These are phyloP conservation scores for Saturnispora serradocipensis DNA, from an alignment of 805 yeast genomes.

Conservation along the genomic window DNA sequence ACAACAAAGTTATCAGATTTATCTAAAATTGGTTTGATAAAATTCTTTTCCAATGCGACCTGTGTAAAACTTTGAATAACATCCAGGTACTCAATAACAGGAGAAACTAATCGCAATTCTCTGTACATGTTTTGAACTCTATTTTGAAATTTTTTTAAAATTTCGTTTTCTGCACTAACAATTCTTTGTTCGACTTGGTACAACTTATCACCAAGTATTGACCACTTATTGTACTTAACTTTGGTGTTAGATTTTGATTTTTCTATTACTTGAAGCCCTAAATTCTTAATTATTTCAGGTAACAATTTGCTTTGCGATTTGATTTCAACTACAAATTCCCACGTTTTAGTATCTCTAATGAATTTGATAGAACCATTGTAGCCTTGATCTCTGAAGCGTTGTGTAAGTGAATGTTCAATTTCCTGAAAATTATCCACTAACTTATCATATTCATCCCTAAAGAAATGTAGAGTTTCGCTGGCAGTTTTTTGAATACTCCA, in stretches of 20 bases:
- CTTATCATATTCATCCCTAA: constrained; percentile 18
- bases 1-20: constrained; percentile 41
- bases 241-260: constrained; percentile 22
- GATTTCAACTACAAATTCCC: constrained; percentile 21
- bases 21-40: constrained; percentile 58
- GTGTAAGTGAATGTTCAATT: constrained; percentile 9
- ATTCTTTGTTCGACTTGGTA: constrained; percentile 40
- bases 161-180: constrained; percentile 41
- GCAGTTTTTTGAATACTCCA: constrained; percentile 23
- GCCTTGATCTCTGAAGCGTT: constrained; percentile 14
- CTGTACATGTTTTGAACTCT: constrained; percentile 37
- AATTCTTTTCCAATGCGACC: constrained; percentile 56
- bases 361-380: constrained; percentile 19
- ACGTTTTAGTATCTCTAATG: constrained; percentile 20
- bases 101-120: constrained; percentile 41
- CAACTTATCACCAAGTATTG: constrained; percentile 39
- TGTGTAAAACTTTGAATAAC: constrained; percentile 62
- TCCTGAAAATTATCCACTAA: constrained; percentile 10
- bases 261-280: constrained; percentile 16
- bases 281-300: constrained; percentile 11
- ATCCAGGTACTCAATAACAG: constrained; percentile 55
- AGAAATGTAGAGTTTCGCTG: constrained; percentile 12
- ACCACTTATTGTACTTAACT: constrained; percentile 42
- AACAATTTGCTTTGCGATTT: constrained; percentile 21
- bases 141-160: constrained; percentile 41